phyloP scores from a whole-genome alignment of 176 grass and related monocot genomes.

The Cocos nucifera region DNA sequence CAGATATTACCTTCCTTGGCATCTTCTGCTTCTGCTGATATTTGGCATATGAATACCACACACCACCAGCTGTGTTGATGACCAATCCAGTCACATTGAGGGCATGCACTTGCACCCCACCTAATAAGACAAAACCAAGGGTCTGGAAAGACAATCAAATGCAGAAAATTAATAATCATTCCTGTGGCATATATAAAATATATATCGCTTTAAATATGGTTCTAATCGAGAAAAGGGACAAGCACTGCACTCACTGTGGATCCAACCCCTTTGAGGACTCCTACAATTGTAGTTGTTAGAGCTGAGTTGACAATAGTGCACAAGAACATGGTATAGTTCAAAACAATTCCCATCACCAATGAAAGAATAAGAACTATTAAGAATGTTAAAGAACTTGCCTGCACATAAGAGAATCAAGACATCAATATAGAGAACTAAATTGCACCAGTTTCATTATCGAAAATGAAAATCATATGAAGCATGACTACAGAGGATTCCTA shows the following conservation, averaged over 20 bases:
- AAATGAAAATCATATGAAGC: background rate
- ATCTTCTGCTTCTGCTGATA: slow-evolving; percentile 71
- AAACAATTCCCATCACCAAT: slow-evolving; percentile 73
- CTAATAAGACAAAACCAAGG: slow-evolving; percentile 81
- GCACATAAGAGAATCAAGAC: slow-evolving; percentile 12
- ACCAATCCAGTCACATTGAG: slow-evolving; percentile 72
- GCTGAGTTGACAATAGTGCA: slow-evolving; percentile 97
- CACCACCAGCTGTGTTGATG: slow-evolving; percentile 81
- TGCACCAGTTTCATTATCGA: background rate
- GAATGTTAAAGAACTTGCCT: slow-evolving; percentile 54
- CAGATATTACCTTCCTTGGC: slow-evolving; percentile 31
- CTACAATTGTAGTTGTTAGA: slow-evolving; percentile 90
- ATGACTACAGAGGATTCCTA: no score
- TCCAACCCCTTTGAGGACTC: slow-evolving; percentile 89
- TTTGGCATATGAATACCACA: slow-evolving; percentile 92
- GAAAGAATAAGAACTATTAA: slow-evolving; percentile 54
- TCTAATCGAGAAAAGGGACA: background rate
- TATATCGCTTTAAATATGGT: no score
- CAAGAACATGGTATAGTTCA: slow-evolving; percentile 96
- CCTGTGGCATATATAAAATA: no score
- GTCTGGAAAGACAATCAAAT: slow-evolving; percentile 36
- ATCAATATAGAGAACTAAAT: no score
- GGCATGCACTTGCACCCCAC: slow-evolving; percentile 71
- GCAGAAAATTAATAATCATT: background rate
- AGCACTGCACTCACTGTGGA: slow-evolving; percentile 54